Conservation (phyloP, 345 rosid species). For the Moringa oleifera region DNA sequence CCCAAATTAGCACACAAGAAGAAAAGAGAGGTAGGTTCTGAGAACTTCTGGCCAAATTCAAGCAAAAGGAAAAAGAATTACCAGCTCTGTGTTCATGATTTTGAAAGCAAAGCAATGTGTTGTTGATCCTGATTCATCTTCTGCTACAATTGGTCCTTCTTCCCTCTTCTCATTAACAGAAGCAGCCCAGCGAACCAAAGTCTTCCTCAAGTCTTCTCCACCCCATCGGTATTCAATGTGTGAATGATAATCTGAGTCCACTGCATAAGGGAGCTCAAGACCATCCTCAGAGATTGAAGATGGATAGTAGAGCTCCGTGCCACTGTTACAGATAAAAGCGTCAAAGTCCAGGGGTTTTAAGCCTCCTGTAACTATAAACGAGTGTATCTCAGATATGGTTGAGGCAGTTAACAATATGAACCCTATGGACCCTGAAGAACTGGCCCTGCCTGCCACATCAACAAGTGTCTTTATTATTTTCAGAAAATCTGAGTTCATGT, state of each 20-base stretch:
- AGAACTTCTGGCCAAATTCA: neutral
- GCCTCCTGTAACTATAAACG: conserved; percentile 43
- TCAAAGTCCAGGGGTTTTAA: conserved; percentile 56
- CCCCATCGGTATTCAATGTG: conserved; percentile 84
- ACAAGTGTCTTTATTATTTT: conserved; percentile 32
- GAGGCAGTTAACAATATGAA: conserved; percentile 59
- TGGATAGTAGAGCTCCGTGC: conserved; percentile 71
- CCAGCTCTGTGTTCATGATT: conserved; percentile 43
- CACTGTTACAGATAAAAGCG: conserved; percentile 77
- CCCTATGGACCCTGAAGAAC: conserved; percentile 37
- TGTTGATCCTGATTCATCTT: conserved; percentile 52
- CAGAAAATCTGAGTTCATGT: conserved; percentile 26
- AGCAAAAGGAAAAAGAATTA: conserved; percentile 15
- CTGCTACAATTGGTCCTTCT: conserved; percentile 32
- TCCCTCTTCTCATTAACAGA: conserved; percentile 37
- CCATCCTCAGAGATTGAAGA: conserved; percentile 41
- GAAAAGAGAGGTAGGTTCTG: no score
- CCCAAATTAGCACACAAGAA: neutral
- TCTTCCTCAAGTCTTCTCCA: conserved; percentile 63
- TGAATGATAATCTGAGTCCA: conserved; percentile 67
- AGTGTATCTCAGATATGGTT: conserved; percentile 57
- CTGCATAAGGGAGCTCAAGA: conserved; percentile 37
- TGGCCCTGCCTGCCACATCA: conserved; percentile 36
- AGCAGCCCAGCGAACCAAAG: conserved; percentile 63
- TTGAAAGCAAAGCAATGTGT: conserved; percentile 50